Evolutionary conservation across 345 rosid genomes (phyloP), one percentile per base, ranked within the genome.

Genomic region (Kandelia obovata): DNA sequence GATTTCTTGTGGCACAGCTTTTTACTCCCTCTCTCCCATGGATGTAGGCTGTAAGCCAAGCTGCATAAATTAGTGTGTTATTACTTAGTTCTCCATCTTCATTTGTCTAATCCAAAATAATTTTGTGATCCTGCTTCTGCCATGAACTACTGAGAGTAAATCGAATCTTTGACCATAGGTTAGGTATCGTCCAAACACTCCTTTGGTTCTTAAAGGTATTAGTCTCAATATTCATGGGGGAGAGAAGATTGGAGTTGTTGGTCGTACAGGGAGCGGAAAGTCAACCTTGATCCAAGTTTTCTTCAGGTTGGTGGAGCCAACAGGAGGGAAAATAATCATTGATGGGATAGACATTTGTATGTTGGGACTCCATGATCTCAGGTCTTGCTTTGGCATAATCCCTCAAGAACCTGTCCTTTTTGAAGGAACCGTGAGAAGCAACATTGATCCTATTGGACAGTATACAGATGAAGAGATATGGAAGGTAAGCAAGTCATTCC

Each of bases 381-480:
- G 98, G 76, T 88, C 98, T 65, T 84, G 98, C 25, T 89, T 93
- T 32, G 94, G 98, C 34, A 95, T 91, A 84, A 95, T 95, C 64
- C 97, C 97, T 19, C 99, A 95, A 78, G 99, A 95, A 35, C 99
- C 97, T 35, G 96, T 91, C 52, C 92, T 95, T 39, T 95, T 95
- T 32, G 99, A 95, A 82, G 98, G 98, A 67, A 91, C 98, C 0
- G 93, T 95, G 28, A 84, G 99, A 73, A 91, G 93, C 81, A 91
- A 95, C 81, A 74, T 95, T 31, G 97, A 95, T 75, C 99, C 99
- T 1, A 62, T 83, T 25, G 96, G 92, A 55, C 87, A 81, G 73
- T 82, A 85, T 71, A 69, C 93, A 23, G 99, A 95, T 39, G 96
- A 91, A 11, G 91, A 95, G 74, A 89, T 95, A 62, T 95, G 99